Evolutionary conservation across 306 rosid genomes (phyloP).

Genomic region (Casuarina equisetifolia): DNA sequence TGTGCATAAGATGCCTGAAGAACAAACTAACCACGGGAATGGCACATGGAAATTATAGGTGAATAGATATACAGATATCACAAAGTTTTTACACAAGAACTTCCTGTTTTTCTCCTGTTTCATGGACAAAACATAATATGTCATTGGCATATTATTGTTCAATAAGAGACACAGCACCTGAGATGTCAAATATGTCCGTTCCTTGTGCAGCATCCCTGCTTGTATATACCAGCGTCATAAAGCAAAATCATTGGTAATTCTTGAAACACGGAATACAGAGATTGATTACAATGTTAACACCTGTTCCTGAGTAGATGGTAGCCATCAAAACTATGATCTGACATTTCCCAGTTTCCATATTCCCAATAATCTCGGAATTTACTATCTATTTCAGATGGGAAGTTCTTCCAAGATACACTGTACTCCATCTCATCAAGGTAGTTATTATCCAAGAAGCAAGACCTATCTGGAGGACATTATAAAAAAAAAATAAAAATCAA

Average conservation of each 20-base stretch:
- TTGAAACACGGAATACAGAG: constrained; percentile 12
- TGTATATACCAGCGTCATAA: constrained; percentile 30
- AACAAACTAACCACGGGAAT: constrained; percentile 14
- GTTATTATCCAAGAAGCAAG: constrained; percentile 41
- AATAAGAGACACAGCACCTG: constrained; percentile 46
- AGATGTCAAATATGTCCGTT: constrained; percentile 48
- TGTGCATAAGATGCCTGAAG: constrained; percentile 12
- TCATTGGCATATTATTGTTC: constrained; percentile 18
- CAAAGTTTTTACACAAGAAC: not conserved
- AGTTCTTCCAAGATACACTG: constrained; percentile 46
- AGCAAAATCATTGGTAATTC: constrained; percentile 17
- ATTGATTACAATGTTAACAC: constrained; percentile 26
- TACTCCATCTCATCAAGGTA: constrained; percentile 48
- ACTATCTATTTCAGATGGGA: constrained; percentile 38
- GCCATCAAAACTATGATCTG: constrained; percentile 48
- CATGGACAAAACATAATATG: constrained; percentile 5
- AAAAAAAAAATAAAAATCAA: constrained; percentile 8
- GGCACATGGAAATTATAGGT: not conserved
- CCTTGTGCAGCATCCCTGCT: constrained; percentile 52
- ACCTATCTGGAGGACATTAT: constrained; percentile 40
- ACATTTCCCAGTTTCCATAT: constrained; percentile 31
- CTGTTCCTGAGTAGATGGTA: constrained; percentile 43
- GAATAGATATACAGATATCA: constrained; percentile 5
- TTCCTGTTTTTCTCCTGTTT: constrained; percentile 15
- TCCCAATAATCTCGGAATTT: constrained; percentile 39